Conservation (phyloP, 2,329 filamentous ascomycete genomes). For the Moelleriella libera region DNA sequence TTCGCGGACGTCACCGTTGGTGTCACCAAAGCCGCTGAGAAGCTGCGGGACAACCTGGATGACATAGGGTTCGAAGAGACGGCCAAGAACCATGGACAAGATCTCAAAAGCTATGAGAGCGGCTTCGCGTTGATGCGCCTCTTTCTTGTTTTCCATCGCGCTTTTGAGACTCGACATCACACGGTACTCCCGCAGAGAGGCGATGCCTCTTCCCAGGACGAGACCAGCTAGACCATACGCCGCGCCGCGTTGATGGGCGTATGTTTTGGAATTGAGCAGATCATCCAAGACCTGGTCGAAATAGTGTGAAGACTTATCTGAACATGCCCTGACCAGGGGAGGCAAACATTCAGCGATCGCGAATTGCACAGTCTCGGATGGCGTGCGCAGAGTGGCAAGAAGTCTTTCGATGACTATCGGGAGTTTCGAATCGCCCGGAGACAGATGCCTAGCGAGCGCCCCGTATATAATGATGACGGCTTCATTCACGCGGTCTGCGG, state of each 20-base stretch:
- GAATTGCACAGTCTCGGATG: constrained; percentile 93
- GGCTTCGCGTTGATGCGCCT: constrained; percentile 75
- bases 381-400: constrained; percentile 77
- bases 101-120: constrained; percentile 85
- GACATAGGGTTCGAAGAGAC: constrained; percentile 89
- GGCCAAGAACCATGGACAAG: constrained; percentile 70
- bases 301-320: constrained; percentile 65
- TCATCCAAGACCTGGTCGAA: constrained; percentile 68
- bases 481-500: constrained; percentile 84
- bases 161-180: constrained; percentile 70
- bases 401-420: constrained; percentile 79
- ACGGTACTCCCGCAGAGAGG: constrained; percentile 67
- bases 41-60: constrained; percentile 91
- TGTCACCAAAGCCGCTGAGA: constrained; percentile 77
- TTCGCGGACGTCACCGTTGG: constrained; percentile 77
- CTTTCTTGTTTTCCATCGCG: constrained; percentile 91
- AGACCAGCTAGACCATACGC: constrained; percentile 91
- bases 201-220: constrained; percentile 75
- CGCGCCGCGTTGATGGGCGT: constrained; percentile 82
- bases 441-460: constrained; percentile 77
- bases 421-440: constrained; percentile 72
- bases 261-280: constrained; percentile 77
- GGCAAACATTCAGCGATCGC: constrained; percentile 90
- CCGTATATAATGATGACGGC: constrained; percentile 97
- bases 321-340: constrained; percentile 71